Conservation (phyloP, 345 rosid genomes). For the Arabidopsis arenosa region DNA sequence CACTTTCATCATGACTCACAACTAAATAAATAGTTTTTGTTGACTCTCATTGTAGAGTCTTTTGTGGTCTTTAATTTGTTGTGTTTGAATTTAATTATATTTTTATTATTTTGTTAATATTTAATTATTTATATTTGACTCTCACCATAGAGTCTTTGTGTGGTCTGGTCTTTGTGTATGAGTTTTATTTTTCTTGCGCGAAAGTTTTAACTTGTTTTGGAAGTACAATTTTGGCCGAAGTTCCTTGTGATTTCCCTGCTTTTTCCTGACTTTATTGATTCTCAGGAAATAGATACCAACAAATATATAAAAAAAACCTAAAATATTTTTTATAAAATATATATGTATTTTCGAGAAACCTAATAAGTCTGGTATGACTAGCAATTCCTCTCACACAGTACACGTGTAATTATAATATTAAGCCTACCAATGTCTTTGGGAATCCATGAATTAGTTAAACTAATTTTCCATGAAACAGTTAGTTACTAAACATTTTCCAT, state of each 20-base stretch:
- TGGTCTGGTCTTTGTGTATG: conserved; percentile 6
- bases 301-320: not conserved
- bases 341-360: not conserved
- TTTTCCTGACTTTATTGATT: conserved; percentile 2
- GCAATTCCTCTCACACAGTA: not conserved
- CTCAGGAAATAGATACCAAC: not conserved
- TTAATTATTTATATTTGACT: not conserved
- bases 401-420: not conserved
- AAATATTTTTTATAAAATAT: too few relatives aligned
- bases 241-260: conserved; percentile 12
- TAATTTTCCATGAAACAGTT: not conserved
- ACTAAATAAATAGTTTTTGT: conserved; percentile 19
- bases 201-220: not conserved
- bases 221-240: conserved; percentile 10
- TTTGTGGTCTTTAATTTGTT: not conserved
- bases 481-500: conserved; percentile 1
- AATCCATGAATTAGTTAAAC: conserved; percentile 4
- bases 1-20: conserved; percentile 21
- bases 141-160: conserved; percentile 9
- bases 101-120: not conserved
- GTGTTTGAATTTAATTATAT: too few relatives aligned
- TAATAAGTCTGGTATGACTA: not conserved
- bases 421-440: not conserved
- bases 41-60: conserved; percentile 3
- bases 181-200: not conserved